These are phyloP conservation scores for Oryza rufipogon DNA, from an alignment of 176 grass and related monocot species.

Conservation along the genomic window DNA sequence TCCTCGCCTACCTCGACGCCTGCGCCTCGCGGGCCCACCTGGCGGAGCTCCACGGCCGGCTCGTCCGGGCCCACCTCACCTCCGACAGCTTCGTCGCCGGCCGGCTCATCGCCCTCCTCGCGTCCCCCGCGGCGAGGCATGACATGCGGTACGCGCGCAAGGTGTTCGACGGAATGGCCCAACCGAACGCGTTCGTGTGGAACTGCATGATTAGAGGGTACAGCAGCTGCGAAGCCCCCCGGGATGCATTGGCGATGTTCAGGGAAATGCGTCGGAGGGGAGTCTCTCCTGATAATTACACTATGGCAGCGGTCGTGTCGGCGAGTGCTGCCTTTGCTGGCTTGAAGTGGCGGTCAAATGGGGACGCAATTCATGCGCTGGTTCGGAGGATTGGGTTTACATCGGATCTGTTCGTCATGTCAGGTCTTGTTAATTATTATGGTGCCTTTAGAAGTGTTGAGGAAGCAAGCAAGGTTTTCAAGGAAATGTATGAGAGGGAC, in stretches of 20 bases:
- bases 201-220: slow-evolving; percentile 79
- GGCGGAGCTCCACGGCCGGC: slow-evolving; percentile 58
- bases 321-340: slow-evolving; percentile 38
- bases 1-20: slow-evolving; percentile 50
- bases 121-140: slow-evolving; percentile 20
- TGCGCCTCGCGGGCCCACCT: slow-evolving; percentile 54
- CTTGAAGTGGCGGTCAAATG: slow-evolving; percentile 6
- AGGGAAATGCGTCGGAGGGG: slow-evolving; percentile 47
- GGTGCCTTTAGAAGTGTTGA: slow-evolving; percentile 32
- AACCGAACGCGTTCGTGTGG: slow-evolving; percentile 60
- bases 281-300: slow-evolving; percentile 57
- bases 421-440: slow-evolving; percentile 62
- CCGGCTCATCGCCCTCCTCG: slow-evolving; percentile 61
- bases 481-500: slow-evolving; percentile 69
- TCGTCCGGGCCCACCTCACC: slow-evolving; percentile 58
- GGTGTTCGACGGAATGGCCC: slow-evolving; percentile 63
- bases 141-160: slow-evolving; percentile 54
- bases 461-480: slow-evolving; percentile 62
- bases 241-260: slow-evolving; percentile 53
- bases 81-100: slow-evolving; percentile 44
- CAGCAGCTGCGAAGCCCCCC: slow-evolving; percentile 46
- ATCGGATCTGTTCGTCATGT: slow-evolving; percentile 67
- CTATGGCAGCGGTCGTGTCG: slow-evolving; percentile 54
- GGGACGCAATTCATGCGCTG: slow-evolving; percentile 53
- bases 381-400: slow-evolving; percentile 61